Conservation (phyloP, 805 yeast genomes). For the Soucietia sequanensis region DNA sequence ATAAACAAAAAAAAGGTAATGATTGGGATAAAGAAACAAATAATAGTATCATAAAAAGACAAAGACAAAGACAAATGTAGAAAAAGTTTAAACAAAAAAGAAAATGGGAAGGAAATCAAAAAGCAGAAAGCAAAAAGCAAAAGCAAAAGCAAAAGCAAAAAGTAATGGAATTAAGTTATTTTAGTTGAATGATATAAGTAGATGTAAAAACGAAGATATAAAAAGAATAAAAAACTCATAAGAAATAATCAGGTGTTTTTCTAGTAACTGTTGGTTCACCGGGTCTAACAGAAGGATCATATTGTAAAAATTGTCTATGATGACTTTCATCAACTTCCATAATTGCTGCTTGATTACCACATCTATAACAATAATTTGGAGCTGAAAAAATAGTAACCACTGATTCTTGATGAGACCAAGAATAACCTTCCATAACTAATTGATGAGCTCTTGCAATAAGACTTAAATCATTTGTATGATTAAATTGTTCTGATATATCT, state of each 20-base stretch:
- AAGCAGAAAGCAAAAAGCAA: constrained; percentile 4
- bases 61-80: background rate
- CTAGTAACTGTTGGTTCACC: constrained; percentile 98
- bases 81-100: no score
- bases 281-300: constrained; percentile 95
- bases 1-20: no score
- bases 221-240: constrained; percentile 33
- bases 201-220: constrained; percentile 2
- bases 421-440: constrained; percentile 95
- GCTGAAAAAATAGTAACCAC: constrained; percentile 95
- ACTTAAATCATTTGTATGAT: constrained; percentile 81
- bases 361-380: constrained; percentile 94
- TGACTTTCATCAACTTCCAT: constrained; percentile 97
- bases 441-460: constrained; percentile 95
- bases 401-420: constrained; percentile 91
- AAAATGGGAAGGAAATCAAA: no score
- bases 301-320: constrained; percentile 87
- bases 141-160: background rate
- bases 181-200: background rate
- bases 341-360: constrained; percentile 97
- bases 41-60: no score
- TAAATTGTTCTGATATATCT: constrained; percentile 90
- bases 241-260: constrained; percentile 95
- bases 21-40: background rate
- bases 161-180: background rate